These are phyloP conservation scores for Pelargonium exstipulatum DNA, from an alignment of 441 rosid species.

Conservation along the genomic window DNA sequence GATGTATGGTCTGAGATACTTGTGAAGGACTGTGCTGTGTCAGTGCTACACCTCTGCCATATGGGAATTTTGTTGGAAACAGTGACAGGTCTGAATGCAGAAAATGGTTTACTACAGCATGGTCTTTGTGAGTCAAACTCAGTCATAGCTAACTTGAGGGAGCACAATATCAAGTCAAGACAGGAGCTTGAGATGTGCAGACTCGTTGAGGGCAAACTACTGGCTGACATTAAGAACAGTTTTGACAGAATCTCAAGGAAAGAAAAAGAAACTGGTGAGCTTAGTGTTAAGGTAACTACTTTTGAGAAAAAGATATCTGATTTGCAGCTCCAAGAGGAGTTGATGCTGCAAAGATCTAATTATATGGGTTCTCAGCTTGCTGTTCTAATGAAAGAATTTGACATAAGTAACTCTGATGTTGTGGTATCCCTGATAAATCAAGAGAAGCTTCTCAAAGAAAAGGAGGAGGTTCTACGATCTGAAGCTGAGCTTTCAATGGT, in stretches of 20 bases:
- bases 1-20: conserved; percentile 95
- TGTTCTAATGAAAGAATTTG: conserved; percentile 67
- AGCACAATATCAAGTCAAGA: conserved; percentile 66
- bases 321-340: conserved; percentile 81
- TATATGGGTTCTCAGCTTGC: conserved; percentile 79
- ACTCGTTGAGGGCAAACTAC: conserved; percentile 68
- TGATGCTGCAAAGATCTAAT: conserved; percentile 82
- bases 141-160: conserved; percentile 62
- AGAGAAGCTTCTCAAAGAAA: conserved; percentile 50
- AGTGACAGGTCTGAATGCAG: conserved; percentile 74
- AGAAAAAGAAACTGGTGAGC: conserved; percentile 72
- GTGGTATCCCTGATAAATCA: conserved; percentile 52
- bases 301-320: conserved; percentile 68
- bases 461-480: conserved; percentile 42
- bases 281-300: conserved; percentile 49
- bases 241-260: conserved; percentile 70
- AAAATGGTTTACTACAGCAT: conserved; percentile 85
- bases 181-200: conserved; percentile 82
- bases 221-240: conserved; percentile 77
- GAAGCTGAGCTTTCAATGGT: conserved; percentile 49
- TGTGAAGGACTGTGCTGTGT: conserved; percentile 85
- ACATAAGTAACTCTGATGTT: conserved; percentile 46
- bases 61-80: conserved; percentile 88
- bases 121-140: conserved; percentile 72
- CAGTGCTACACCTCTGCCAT: conserved; percentile 89